These are phyloP conservation scores for Cladophialophora yegresii DNA, from an alignment of 2,329 filamentous ascomycete genomes.

Conservation along the genomic window DNA sequence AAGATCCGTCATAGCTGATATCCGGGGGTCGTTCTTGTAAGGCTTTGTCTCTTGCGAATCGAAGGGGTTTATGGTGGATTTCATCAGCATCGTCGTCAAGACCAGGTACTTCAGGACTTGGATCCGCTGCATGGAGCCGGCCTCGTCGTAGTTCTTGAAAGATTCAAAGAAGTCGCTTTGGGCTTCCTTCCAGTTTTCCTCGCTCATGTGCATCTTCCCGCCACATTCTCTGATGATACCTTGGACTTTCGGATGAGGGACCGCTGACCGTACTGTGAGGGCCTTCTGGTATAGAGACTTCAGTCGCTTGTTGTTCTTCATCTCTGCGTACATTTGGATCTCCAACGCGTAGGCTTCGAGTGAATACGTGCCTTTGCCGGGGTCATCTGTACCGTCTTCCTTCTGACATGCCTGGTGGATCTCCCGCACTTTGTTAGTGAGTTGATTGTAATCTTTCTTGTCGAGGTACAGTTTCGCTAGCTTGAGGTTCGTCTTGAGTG, in stretches of 20 bases:
- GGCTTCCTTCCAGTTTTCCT: slow-evolving; percentile 98
- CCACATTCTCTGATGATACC: slow-evolving; percentile 98
- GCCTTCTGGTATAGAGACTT: slow-evolving; percentile 91
- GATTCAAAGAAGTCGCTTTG: slow-evolving; percentile 98
- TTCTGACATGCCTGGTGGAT: slow-evolving; percentile 86
- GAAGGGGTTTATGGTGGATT: slow-evolving; percentile 97
- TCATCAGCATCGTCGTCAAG: slow-evolving; percentile 96
- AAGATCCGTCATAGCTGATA: slow-evolving; percentile 94
- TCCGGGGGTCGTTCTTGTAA: slow-evolving; percentile 92
- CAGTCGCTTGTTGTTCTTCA: slow-evolving; percentile 93
- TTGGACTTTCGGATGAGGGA: slow-evolving; percentile 98
- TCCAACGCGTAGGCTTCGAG: slow-evolving; percentile 95
- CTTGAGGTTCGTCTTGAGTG: slow-evolving; percentile 98
- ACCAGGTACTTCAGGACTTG: slow-evolving; percentile 97
- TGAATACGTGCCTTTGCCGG: slow-evolving; percentile 93
- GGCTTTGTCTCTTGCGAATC: slow-evolving; percentile 98
- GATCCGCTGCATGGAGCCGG: slow-evolving; percentile 90
- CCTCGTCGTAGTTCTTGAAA: slow-evolving; percentile 98
- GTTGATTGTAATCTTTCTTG: slow-evolving; percentile 78
- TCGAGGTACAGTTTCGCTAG: slow-evolving; percentile 88
- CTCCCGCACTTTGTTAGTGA: slow-evolving; percentile 81
- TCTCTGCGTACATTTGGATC: slow-evolving; percentile 98
- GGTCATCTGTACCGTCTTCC: slow-evolving; percentile 84
- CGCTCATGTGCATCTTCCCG: slow-evolving; percentile 99
- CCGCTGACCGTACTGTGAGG: slow-evolving; percentile 89